These are phyloP conservation scores for Grammothele lineata DNA, from an alignment of 768 basidiomycete species.

Conservation along the genomic window DNA sequence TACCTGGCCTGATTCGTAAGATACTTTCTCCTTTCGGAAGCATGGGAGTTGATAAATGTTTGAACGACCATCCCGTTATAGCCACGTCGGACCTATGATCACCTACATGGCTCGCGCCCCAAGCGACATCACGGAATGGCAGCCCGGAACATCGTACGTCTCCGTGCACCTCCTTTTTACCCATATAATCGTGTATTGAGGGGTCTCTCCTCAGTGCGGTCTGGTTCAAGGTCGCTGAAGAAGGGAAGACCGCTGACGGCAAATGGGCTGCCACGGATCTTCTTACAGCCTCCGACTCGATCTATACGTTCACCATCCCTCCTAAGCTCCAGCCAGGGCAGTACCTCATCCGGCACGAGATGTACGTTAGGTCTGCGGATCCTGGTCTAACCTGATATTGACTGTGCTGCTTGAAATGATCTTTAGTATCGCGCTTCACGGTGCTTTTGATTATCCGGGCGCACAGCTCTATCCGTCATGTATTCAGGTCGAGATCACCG, in stretches of 20 bases:
- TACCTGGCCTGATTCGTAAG: constrained; percentile 24
- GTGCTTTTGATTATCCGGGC: constrained; percentile 38
- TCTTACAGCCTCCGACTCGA: constrained; percentile 34
- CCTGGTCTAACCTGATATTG: no score
- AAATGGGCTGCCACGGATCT: constrained; percentile 42
- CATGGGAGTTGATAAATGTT: no score
- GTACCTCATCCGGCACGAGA: constrained; percentile 47
- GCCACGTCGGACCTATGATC: constrained; percentile 35
- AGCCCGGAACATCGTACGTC: constrained; percentile 35
- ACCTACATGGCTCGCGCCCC: constrained; percentile 47
- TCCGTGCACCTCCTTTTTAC: no score
- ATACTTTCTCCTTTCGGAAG: no score
- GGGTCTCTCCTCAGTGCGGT: constrained; percentile 28
- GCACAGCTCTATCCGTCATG: constrained; percentile 44
- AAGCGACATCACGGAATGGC: constrained; percentile 39
- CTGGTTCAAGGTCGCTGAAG: constrained; percentile 49
- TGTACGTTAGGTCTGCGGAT: no score
- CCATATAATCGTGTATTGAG: no score
- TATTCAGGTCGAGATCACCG: constrained; percentile 43
- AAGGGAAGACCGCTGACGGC: constrained; percentile 41
- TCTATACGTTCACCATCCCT: constrained; percentile 46
- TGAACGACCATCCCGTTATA: neutral
- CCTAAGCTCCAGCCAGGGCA: constrained; percentile 42
- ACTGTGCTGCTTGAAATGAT: no score
- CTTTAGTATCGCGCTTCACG: constrained; percentile 36